phyloP scores from a whole-genome alignment of 352 stramenopile genomes.

The Phytophthora nicotianae region DNA sequence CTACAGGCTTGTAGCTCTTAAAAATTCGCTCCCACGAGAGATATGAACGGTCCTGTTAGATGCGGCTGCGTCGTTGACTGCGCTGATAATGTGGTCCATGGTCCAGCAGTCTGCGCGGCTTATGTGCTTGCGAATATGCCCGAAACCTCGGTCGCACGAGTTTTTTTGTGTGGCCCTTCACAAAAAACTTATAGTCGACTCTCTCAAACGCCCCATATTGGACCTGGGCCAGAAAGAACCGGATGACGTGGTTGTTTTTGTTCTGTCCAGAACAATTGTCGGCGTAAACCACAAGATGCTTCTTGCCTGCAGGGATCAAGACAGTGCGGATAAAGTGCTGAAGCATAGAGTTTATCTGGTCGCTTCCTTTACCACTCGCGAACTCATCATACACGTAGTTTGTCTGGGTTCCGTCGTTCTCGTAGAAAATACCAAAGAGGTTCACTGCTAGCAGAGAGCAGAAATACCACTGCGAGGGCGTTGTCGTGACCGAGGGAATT shows the following conservation, averaged over 20 bases:
- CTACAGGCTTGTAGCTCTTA: background rate
- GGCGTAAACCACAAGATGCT: background rate
- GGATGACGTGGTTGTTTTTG: constrained; percentile 10
- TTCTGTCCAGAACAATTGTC: background rate
- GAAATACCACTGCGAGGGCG: constrained; percentile 29
- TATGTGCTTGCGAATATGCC: background rate
- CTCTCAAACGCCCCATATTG: background rate
- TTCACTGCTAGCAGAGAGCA: constrained; percentile 16
- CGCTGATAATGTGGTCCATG: background rate
- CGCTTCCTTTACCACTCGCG: background rate
- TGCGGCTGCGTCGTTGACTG: background rate
- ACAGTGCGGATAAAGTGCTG: background rate
- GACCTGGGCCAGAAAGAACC: constrained; percentile 12
- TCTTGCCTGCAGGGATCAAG: background rate
- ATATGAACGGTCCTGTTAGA: background rate
- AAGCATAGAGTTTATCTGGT: background rate
- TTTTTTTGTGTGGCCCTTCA: background rate
- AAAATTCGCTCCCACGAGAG: background rate
- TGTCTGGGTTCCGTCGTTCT: constrained; percentile 14
- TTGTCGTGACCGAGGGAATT: constrained; percentile 5
- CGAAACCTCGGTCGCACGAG: background rate
- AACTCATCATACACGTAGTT: constrained; percentile 10
- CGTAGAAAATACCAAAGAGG: constrained; percentile 19
- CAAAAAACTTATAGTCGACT: background rate
- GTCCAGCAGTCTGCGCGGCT: background rate